Percentiles rank a stretch among this genome's conserved stretches.
phyloP scores from a whole-genome alignment of 78 protist species.

The Dictyostelium intermedium region DNA sequence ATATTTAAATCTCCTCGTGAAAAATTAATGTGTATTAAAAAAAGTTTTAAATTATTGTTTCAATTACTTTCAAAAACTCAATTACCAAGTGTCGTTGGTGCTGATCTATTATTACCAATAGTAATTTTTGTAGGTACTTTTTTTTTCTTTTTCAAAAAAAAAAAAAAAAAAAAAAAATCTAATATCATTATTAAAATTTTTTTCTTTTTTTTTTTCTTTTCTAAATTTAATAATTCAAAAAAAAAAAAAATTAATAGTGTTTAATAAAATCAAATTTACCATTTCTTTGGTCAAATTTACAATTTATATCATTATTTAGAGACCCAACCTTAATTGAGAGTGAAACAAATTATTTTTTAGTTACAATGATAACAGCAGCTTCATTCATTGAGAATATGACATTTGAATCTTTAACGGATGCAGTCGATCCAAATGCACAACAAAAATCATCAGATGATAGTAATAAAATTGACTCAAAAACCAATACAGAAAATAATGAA shows the following conservation, averaged over 20 bases:
- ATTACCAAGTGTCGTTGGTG: conserved; percentile 28
- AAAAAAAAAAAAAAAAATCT: too few relatives aligned
- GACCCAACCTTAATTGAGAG: conserved; percentile 75
- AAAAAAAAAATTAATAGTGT: too few relatives aligned
- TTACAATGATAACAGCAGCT: conserved; percentile 66
- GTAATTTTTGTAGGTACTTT: conserved; percentile 42
- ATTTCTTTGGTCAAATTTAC: conserved; percentile 56
- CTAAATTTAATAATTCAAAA: too few relatives aligned
- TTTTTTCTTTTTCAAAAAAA: neutral
- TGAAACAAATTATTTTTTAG: conserved; percentile 60
- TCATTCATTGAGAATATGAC: conserved; percentile 73
- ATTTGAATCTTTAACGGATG: conserved; percentile 44
- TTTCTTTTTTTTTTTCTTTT: neutral
- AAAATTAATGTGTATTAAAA: conserved; percentile 35
- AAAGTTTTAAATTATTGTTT: conserved; percentile 25
- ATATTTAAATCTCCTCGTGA: conserved; percentile 66
- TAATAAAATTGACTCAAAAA: neutral
- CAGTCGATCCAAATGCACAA: neutral
- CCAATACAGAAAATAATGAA: neutral
- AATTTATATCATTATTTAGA: conserved; percentile 70
- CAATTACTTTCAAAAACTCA: conserved; percentile 26
- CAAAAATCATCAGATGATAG: neutral
- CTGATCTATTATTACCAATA: conserved; percentile 71
- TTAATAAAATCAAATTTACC: conserved; percentile 77
- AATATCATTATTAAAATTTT: neutral